Evolutionary conservation across 495 filamentous ascomycete species (phyloP).

Genomic region (Astrothelium macrocarpum): DNA sequence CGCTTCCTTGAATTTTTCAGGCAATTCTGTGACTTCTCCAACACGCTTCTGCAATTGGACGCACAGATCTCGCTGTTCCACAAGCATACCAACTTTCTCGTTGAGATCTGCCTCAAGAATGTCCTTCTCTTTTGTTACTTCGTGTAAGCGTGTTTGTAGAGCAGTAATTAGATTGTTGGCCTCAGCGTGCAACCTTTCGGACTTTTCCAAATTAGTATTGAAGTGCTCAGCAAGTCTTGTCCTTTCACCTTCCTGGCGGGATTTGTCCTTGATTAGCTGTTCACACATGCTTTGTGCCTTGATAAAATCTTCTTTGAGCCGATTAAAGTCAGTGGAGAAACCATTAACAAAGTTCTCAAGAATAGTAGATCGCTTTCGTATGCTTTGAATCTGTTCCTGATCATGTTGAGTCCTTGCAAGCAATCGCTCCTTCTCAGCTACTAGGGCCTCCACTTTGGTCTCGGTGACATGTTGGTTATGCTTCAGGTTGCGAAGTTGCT

Average conservation of each 20-base stretch:
- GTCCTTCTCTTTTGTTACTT: neutral
- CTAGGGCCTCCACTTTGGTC: neutral
- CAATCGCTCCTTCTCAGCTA: neutral
- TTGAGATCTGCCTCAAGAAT: conserved; percentile 17
- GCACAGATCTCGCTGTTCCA: conserved; percentile 21
- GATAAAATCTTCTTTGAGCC: neutral
- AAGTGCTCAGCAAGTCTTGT: neutral
- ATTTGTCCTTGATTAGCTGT: neutral
- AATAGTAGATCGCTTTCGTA: neutral
- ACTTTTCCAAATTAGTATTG: neutral
- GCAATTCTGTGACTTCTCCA: conserved; percentile 1
- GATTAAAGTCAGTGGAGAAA: neutral
- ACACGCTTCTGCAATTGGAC: conserved; percentile 22
- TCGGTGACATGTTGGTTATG: neutral
- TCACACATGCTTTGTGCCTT: neutral
- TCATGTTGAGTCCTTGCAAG: conserved; percentile 2
- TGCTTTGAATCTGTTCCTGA: neutral
- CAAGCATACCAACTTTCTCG: conserved; percentile 15
- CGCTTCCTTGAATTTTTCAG: conserved; percentile 9
- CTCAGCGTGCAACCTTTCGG: neutral
- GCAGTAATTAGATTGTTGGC: neutral
- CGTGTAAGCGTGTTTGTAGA: neutral
- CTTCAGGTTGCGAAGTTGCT: neutral
- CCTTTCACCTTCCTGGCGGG: neutral
- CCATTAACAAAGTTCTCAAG: conserved; percentile 4